Conservation (phyloP, 192 early-diverging fungal species). For the Coemansia sp. region DNA sequence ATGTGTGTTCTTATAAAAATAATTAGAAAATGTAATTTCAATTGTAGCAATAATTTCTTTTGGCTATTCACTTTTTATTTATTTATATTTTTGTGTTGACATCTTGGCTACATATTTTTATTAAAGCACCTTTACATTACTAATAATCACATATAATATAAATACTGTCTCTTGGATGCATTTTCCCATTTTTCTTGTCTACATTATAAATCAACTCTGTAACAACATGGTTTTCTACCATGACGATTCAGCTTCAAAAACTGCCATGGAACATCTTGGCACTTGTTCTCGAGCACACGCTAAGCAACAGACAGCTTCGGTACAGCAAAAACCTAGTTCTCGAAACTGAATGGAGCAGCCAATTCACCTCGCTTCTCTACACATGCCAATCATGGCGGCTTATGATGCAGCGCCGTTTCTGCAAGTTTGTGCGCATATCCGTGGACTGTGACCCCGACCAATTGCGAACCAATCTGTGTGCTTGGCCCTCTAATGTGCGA, state of each 20-base stretch:
- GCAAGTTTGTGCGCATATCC: not conserved
- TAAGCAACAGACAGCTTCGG: not conserved
- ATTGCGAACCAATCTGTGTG: not conserved
- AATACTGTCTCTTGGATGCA: not conserved
- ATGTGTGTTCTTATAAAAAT: too few relatives aligned
- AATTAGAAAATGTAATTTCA: not conserved
- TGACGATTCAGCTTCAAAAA: slow-evolving; percentile 2
- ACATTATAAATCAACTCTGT: not conserved
- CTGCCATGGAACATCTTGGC: slow-evolving; percentile 10
- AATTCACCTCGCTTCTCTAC: not conserved
- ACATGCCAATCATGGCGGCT: slow-evolving; percentile 7
- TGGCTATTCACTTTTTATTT: not conserved
- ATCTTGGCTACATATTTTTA: not conserved
- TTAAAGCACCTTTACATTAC: not conserved
- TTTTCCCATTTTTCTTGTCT: not conserved
- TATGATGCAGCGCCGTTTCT: not conserved
- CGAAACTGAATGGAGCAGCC: not conserved
- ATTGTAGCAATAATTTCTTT: not conserved
- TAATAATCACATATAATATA: not conserved
- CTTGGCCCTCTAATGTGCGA: not conserved
- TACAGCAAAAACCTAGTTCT: not conserved
- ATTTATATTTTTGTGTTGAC: not conserved
- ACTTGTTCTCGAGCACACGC: not conserved
- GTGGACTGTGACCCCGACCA: not conserved
- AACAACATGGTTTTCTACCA: not conserved